Evolutionary conservation across 1,139 yeast genomes (phyloP), one percentile per base, ranked within the genome.

Genomic region (Saccharomyces hybrid): DNA sequence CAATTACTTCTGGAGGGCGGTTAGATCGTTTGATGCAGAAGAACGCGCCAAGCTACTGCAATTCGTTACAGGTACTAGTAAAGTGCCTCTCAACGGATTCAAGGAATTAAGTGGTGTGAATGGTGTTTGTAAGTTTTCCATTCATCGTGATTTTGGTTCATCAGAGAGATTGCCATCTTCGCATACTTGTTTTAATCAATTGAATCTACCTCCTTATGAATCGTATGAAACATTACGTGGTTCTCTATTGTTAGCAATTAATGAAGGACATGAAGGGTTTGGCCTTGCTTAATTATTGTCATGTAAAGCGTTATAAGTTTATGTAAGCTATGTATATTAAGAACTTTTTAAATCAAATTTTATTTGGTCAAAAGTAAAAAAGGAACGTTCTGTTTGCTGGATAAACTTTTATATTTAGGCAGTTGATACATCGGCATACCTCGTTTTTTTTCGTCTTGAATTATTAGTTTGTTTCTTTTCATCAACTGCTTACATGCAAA

Each of bases 1-100:
- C 57, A 91, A 87, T 67, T 93, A 98, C 90, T 95, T 93, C 73
- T 95, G 99, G 99, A 79, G 98, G 68, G 97, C 98, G 1, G 97
- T 95, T 14, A 83, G 90, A 64, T 88, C 97, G 1, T 93, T 93
- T 72, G 97, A 90, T 66, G 82, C 82, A 47, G 99, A 93, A 70
- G 98, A 93, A 68, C 79, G 96, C 54, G 99, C 99, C 19, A 90
- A 91, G 67, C 74, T 95, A 60, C 75, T 95, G 57, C 99, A 95
- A 68, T 95, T 93, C 76, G 95, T 96, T 1, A 95, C 99, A 0
- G 99, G 99, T 58, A 93, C 99, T 0, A 86, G 96, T 56, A 91
- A 93, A 71, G 99, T 95, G 7, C 99, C 99, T 27, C 76, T 91
- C 62, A 88, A 88, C 68, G 99, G 99, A 1, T 95, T 95, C 69